These are phyloP conservation scores for Pichia sp. DNA, from an alignment of 1,139 yeast genomes.

Conservation along the genomic window DNA sequence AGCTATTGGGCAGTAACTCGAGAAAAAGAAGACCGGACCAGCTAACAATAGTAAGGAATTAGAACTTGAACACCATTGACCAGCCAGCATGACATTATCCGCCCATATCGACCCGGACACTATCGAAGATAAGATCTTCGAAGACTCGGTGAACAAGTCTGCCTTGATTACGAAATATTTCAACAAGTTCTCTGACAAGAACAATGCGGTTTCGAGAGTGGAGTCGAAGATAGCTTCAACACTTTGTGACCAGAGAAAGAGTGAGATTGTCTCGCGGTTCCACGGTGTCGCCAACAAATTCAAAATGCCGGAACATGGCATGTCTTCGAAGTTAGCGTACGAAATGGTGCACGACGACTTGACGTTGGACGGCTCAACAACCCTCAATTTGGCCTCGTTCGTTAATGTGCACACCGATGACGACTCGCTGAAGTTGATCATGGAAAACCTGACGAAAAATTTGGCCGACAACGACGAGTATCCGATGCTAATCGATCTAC, in stretches of 20 bases:
- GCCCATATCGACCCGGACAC: conserved; percentile 39
- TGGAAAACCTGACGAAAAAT: conserved; percentile 77
- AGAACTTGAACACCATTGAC: neutral
- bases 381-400: conserved; percentile 80
- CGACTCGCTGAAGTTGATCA: conserved; percentile 46
- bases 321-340: conserved; percentile 51
- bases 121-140: conserved; percentile 36
- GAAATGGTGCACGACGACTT: conserved; percentile 68
- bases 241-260: conserved; percentile 4
- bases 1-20: neutral
- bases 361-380: conserved; percentile 81
- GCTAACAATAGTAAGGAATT: neutral
- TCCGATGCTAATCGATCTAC: conserved; percentile 78
- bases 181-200: conserved; percentile 15
- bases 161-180: conserved; percentile 22
- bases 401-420: conserved; percentile 71
- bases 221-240: neutral
- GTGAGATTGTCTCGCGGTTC: conserved; percentile 25
- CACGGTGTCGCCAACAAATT: conserved; percentile 41
- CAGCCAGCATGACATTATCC: conserved; percentile 37
- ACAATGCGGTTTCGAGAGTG: neutral
- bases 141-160: conserved; percentile 18
- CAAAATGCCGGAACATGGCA: conserved; percentile 55
- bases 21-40: neutral
- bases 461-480: conserved; percentile 92